Base-by-base conservation (phyloP, 2,329 filamentous ascomycete species). In the Ophiosphaerella korrae region DNA sequence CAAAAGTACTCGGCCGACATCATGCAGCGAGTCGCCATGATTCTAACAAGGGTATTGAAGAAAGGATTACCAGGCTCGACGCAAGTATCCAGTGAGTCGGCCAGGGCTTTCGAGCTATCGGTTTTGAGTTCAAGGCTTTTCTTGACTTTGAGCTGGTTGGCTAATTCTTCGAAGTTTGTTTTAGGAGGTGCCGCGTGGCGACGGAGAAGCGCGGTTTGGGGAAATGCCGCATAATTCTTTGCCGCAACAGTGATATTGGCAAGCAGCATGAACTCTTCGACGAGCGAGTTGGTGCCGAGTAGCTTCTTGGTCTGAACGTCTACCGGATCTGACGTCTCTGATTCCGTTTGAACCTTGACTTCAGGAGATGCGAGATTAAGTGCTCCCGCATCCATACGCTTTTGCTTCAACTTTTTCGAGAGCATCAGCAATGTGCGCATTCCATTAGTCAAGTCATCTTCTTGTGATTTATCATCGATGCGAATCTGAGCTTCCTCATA, bases 241-340 rank as follows among this genome's bases (percentile, higher is more conserved):
- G 86, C 84, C 6, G 93, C 94, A 26, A 99, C 95, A 62, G 88
- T 93, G 68, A 91, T 92, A 77, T 99, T 99, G 80, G 94, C 95
- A 72, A 97, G 89, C 69, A 99, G 81, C 94, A 99, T 99, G 81
- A 99, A 97, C 72, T 99, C 94, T 72, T 99, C 94, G 24, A 99
- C 95, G 5, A 99, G 84, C 18, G 93, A 97, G 78, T 97, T 99
- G 45, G 94, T 99, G 68, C 94, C 92, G 33, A 99, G 86, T 44
- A 92, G 85, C 64, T 92, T 84, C 77, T 99, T 99, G 5, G 92
- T 96, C 80, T 97, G 92, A 62, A 99, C 90, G 66, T 97, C 94
- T 47, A 96, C 88, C 0, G 94, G 93, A 69, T 97, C 94, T 1
- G 92, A 96, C 0, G 93, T 95, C 75, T 99, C 94, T 7, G 90